Evolutionary conservation across 768 basidiomycete genomes (phyloP).

Genomic region (Termitomyces sp.): DNA sequence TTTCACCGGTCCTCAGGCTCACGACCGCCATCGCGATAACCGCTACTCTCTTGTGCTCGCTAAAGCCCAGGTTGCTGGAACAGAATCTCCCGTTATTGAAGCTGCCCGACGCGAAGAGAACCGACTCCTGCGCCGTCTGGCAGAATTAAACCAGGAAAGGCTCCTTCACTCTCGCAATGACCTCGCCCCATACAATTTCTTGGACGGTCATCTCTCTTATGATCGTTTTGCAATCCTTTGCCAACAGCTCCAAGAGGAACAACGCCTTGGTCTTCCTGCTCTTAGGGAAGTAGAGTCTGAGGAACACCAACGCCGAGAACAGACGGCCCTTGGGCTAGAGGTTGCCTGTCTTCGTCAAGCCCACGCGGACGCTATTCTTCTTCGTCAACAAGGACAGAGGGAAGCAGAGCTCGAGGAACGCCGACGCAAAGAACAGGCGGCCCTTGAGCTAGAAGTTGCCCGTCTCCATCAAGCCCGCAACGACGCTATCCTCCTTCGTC

Average conservation of each 20-base stretch:
- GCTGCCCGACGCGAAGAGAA: conserved; percentile 29
- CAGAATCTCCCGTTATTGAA: conserved; percentile 31
- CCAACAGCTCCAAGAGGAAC: conserved; percentile 12
- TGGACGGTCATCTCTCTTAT: conserved; percentile 1
- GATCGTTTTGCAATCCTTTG: conserved; percentile 7
- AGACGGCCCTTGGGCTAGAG: not conserved
- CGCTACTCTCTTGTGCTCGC: conserved; percentile 35
- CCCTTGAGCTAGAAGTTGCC: conserved; percentile 1
- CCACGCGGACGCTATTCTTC: too few species aligned
- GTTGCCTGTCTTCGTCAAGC: not conserved
- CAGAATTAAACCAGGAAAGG: conserved; percentile 18
- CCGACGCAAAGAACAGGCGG: conserved; percentile 4
- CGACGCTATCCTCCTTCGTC: too few species aligned
- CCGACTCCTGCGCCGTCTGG: conserved; percentile 21
- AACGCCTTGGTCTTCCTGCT: conserved; percentile 4
- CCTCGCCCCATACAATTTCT: too few species aligned
- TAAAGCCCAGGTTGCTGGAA: conserved; percentile 32
- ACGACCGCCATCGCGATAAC: too few species aligned
- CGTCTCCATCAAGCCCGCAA: not conserved
- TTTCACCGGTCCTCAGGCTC: conserved; percentile 21
- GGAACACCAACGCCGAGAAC: conserved; percentile 6
- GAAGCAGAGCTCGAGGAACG: conserved; percentile 6
- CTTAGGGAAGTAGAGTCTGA: conserved; percentile 3
- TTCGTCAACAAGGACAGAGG: too few species aligned
- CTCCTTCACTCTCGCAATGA: conserved; percentile 4